Percentiles rank a stretch among this genome's conserved stretches.
These are phyloP conservation scores for Fusarium pilosicola DNA, from an alignment of 2,329 filamentous ascomycete genomes.

Conservation along the genomic window DNA sequence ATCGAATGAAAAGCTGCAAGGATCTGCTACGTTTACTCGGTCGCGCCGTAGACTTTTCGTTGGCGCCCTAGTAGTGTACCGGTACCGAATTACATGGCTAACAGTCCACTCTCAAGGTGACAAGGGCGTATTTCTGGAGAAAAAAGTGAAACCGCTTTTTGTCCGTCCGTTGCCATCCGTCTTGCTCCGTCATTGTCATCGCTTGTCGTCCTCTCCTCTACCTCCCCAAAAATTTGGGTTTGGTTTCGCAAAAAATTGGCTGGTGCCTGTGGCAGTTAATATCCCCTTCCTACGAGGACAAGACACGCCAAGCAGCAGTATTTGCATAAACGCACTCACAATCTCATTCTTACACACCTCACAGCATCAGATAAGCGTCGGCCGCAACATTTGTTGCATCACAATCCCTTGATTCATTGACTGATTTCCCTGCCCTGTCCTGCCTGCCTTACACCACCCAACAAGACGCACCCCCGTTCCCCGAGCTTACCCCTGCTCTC, in stretches of 20 bases:
- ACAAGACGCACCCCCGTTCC: slow-evolving; percentile 23
- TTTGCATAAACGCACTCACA: not conserved
- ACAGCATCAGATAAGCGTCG: slow-evolving; percentile 20
- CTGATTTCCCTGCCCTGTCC: slow-evolving; percentile 16
- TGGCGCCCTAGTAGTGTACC: slow-evolving; percentile 29
- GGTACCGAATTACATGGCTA: slow-evolving; percentile 21
- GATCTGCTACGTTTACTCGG: slow-evolving; percentile 39
- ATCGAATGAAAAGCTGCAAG: slow-evolving; percentile 38
- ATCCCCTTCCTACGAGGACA: slow-evolving; percentile 2
- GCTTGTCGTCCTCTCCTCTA: slow-evolving; percentile 20
- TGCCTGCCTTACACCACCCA: slow-evolving; percentile 30
- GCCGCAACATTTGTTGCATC: slow-evolving; percentile 21
- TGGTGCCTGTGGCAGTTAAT: not conserved
- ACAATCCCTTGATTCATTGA: slow-evolving; percentile 28
- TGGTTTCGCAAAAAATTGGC: slow-evolving; percentile 22
- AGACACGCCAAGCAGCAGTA: not conserved
- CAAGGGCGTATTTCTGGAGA: slow-evolving; percentile 27
- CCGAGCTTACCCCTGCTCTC: slow-evolving; percentile 30
- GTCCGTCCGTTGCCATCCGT: slow-evolving; percentile 28
- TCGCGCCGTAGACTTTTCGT: slow-evolving; percentile 41
- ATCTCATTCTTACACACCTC: slow-evolving; percentile 6
- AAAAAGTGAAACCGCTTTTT: slow-evolving; percentile 33
- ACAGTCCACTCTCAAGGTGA: slow-evolving; percentile 31
- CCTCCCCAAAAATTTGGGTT: slow-evolving; percentile 3
- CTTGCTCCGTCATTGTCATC: slow-evolving; percentile 15